A percentile compares a stretch with the other conserved stretches of the same genome.
These are phyloP conservation scores for Saitozyma podzolica DNA, from an alignment of 768 basidiomycete genomes.

Conservation along the genomic window DNA sequence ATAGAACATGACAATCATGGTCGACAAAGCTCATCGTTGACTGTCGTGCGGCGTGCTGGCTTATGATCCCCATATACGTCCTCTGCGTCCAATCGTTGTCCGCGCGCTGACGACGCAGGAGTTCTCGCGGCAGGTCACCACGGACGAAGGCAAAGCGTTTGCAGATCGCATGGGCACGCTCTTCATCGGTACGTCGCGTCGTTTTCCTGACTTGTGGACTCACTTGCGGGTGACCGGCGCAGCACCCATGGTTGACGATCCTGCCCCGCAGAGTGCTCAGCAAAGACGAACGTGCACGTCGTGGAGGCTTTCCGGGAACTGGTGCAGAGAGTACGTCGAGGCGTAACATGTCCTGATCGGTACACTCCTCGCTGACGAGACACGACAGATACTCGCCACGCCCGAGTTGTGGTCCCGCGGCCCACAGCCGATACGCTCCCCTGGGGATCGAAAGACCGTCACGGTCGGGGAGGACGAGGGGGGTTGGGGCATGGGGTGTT, in stretches of 20 bases:
- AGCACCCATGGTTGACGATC: neutral
- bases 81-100: no score
- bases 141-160: conserved; percentile 73
- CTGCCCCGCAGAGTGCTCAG: conserved; percentile 67
- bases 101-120: conserved; percentile 59
- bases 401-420: conserved; percentile 68
- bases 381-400: conserved; percentile 62
- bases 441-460: neutral
- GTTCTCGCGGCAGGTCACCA: conserved; percentile 81
- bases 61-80: no score
- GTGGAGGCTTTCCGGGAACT: conserved; percentile 73
- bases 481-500: neutral
- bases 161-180: conserved; percentile 77
- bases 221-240: neutral
- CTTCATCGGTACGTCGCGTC: conserved; percentile 61
- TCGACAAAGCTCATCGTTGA: neutral
- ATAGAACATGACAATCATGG: neutral
- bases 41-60: no score
- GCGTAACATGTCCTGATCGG: neutral
- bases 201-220: neutral
- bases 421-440: neutral
- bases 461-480: neutral
- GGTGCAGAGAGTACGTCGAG: conserved; percentile 66
- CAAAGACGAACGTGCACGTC: conserved; percentile 85
- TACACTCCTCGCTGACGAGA: neutral